A percentile compares a stretch with the other conserved stretches of the same genome.
Conservation (phyloP, 306 rosid genomes). For the Vachellia pachyceras region DNA sequence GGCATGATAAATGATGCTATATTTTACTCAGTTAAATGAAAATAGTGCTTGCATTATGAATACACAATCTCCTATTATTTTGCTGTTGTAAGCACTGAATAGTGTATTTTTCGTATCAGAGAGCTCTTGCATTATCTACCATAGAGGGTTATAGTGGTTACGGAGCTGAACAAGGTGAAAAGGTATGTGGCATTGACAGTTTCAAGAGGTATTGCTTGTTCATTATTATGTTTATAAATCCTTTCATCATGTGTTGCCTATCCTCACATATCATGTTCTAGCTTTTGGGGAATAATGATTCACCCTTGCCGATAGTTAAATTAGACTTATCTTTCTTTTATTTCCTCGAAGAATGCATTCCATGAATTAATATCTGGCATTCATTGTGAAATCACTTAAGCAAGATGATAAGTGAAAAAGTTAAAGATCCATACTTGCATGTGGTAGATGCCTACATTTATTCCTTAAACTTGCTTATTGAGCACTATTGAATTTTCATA, state of each 20-base stretch:
- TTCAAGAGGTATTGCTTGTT: slow-evolving; percentile 22
- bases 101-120: slow-evolving; percentile 50
- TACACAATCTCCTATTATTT: too few species aligned
- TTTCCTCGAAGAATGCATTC: neutral
- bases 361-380: neutral
- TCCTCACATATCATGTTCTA: slow-evolving; percentile 21
- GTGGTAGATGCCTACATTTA: slow-evolving; percentile 5
- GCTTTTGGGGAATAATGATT: slow-evolving; percentile 20
- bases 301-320: slow-evolving; percentile 3
- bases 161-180: slow-evolving; percentile 98
- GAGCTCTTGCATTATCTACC: slow-evolving; percentile 75
- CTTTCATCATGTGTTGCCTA: neutral
- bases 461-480: neutral
- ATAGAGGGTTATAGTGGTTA: slow-evolving; percentile 94
- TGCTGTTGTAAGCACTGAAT: slow-evolving; percentile 22
- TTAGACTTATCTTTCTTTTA: neutral
- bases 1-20: slow-evolving; percentile 22
- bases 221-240: slow-evolving; percentile 27
- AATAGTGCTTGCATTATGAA: neutral
- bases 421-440: neutral
- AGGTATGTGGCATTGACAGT: slow-evolving; percentile 52
- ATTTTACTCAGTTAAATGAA: slow-evolving; percentile 27
- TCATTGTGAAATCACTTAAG: slow-evolving; percentile 9
- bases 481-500: neutral
- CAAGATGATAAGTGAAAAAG: neutral